Evolutionary conservation across 495 filamentous ascomycete genomes (phyloP), one percentile per base, ranked within the genome.

Genomic region (Parmelia sp.): DNA sequence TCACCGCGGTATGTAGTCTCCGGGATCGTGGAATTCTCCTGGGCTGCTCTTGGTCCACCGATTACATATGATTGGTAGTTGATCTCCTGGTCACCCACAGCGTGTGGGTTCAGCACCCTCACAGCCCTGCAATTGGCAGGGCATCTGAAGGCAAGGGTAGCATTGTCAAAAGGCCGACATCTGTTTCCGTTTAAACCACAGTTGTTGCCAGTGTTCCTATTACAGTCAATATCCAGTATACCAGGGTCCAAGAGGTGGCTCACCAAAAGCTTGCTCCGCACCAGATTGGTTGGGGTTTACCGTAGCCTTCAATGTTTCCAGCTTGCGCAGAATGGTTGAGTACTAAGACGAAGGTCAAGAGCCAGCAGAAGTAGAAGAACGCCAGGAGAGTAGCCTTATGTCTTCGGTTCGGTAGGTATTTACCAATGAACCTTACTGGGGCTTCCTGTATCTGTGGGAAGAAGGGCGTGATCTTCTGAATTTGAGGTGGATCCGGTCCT

Each of bases 121-220:
- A 83, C 77, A 66, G 82, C 80, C 31, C 78, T 77, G 72, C 91
- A 96, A 70, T 86, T 88, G 4, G 88, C 87, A 33, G 90, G 89
- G 69, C 91, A 96, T 57, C 87, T 81, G 72, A 96, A 96, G 19
- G 89, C 80, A 65, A 88, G 82, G 2, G 81, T 83, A 58, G 81
- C 81, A 61, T 83, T 82, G 49, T 79, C 81, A 69, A 96, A 96
- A 0, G 91, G 91, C n/a, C 88, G 84, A 73, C 91, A 96, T 65
- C 84, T 76, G 57, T 86, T 85, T 19, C 91, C 91, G 67, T 96
- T 84, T 12, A 94, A 68, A 7, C 91, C 91, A 71, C 91, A 96
- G 35, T 78, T 77, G 63, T 92, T 92, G 44, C 85, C 86, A 55
- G 80, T 76, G 25, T 76, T 74, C 90, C 90, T 92, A 62, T 75